Evolutionary conservation across 495 filamentous ascomycete genomes (phyloP).

Genomic region (Hypomontagnella submonticulosa): DNA sequence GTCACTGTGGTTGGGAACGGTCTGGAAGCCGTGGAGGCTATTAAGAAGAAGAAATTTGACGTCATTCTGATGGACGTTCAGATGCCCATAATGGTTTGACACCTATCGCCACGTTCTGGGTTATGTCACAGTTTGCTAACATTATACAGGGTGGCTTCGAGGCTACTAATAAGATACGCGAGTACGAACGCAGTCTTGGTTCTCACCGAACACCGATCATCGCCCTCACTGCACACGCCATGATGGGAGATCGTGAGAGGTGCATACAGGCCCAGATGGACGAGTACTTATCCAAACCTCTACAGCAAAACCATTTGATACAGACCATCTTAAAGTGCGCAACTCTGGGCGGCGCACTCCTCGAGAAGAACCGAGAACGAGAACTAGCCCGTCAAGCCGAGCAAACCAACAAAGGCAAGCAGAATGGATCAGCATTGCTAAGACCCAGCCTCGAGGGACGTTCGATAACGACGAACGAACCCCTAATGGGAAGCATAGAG

Average conservation of each 20-base stretch:
- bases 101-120: constrained; percentile 1
- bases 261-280: constrained; percentile 99
- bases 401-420: constrained; percentile 29
- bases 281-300: constrained; percentile 96
- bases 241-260: constrained; percentile 98
- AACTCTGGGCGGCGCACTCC: constrained; percentile 87
- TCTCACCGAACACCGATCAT: constrained; percentile 92
- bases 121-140: constrained; percentile 44
- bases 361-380: constrained; percentile 71
- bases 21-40: constrained; percentile 86
- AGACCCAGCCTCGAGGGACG: constrained; percentile 57
- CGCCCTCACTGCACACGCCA: constrained; percentile 96
- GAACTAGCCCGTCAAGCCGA: constrained; percentile 57
- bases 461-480: constrained; percentile 71
- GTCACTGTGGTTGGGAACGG: constrained; percentile 98
- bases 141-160: constrained; percentile 86
- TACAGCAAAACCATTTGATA: constrained; percentile 98
- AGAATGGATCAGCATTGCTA: constrained; percentile 37
- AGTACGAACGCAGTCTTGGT: constrained; percentile 84
- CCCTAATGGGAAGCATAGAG: constrained; percentile 63
- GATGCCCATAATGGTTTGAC: constrained; percentile 92
- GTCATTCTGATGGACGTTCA: constrained; percentile 99
- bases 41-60: constrained; percentile 91
- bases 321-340: constrained; percentile 97
- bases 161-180: constrained; percentile 94